A percentile compares a stretch with the other conserved stretches of the same genome.
These are phyloP conservation scores for Rhipidocladum racemiflorum DNA, from an alignment of 176 grass and related monocot species.

Conservation along the genomic window DNA sequence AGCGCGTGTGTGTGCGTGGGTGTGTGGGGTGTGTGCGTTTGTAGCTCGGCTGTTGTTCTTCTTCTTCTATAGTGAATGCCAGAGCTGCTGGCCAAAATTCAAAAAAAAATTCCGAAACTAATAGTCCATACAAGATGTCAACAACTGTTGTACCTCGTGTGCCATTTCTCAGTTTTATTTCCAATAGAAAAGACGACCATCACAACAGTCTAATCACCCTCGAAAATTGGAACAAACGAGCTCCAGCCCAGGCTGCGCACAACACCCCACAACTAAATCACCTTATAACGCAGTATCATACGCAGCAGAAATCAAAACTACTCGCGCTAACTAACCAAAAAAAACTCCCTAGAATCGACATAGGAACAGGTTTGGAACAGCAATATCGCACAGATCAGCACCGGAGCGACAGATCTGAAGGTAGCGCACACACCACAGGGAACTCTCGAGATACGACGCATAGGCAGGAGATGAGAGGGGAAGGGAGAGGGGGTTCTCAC, in stretches of 20 bases:
- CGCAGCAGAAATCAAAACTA: not conserved
- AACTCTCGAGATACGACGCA: not conserved
- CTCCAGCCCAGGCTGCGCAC: not conserved
- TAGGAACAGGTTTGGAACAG: not conserved
- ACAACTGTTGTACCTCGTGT: not conserved
- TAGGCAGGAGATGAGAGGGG: not conserved
- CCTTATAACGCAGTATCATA: not conserved
- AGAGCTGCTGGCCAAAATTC: too few species aligned
- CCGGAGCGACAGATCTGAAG: not conserved
- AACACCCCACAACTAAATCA: not conserved
- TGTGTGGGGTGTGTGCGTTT: too few species aligned
- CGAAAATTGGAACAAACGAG: not conserved
- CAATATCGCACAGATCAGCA: not conserved
- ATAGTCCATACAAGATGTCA: not conserved
- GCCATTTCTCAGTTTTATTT: not conserved
- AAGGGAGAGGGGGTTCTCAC: conserved; percentile 31
- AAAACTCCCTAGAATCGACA: not conserved
- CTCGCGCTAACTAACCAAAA: not conserved
- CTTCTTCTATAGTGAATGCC: too few species aligned
- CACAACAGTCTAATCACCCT: not conserved
- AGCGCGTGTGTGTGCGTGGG: too few species aligned
- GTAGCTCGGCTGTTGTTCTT: too few species aligned
- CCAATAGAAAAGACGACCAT: not conserved
- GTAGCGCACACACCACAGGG: too few species aligned
- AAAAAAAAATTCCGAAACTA: not conserved